These are phyloP conservation scores for Hypoxylon lienhwacheense DNA, from an alignment of 495 filamentous ascomycete species.

Conservation along the genomic window DNA sequence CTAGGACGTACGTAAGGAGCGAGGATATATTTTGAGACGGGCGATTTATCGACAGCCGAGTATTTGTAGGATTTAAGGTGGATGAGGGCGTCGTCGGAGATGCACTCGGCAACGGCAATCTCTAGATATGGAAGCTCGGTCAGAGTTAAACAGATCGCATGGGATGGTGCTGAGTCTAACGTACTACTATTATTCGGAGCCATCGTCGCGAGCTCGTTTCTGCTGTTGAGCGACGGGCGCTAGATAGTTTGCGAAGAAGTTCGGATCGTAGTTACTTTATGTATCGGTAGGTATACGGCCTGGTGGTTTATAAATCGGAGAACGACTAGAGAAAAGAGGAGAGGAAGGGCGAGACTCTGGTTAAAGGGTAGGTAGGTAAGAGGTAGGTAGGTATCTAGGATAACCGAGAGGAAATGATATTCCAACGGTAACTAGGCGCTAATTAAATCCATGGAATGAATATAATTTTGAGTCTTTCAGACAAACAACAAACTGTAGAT, in stretches of 20 bases:
- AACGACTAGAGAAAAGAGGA: too few species aligned
- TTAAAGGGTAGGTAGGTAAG: too few species aligned
- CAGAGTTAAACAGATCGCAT: conserved; percentile 26
- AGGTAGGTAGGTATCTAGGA: too few species aligned
- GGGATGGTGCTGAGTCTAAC: conserved; percentile 13
- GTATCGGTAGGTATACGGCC: conserved; percentile 3
- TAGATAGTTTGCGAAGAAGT: conserved; percentile 6
- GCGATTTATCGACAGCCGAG: conserved; percentile 94
- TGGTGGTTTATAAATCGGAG: conserved; percentile 2
- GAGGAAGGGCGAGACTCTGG: too few species aligned
- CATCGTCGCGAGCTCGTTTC: conserved; percentile 37
- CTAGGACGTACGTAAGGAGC: conserved; percentile 79
- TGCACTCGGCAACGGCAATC: conserved; percentile 57
- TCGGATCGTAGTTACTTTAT: not conserved
- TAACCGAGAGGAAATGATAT: too few species aligned
- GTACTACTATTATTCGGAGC: conserved; percentile 49
- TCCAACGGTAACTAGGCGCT: too few species aligned
- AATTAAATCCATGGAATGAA: too few species aligned
- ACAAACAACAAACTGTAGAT: too few species aligned
- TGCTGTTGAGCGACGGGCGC: conserved; percentile 1
- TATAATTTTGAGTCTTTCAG: too few species aligned
- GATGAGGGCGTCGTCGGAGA: conserved; percentile 63
- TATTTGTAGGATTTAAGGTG: conserved; percentile 97
- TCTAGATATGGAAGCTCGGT: conserved; percentile 39
- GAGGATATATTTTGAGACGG: conserved; percentile 88